Percentiles rank a stretch among this genome's conserved stretches.
These are phyloP conservation scores for Cytospora leucostoma DNA, from an alignment of 2,329 filamentous ascomycete species.

Conservation along the genomic window DNA sequence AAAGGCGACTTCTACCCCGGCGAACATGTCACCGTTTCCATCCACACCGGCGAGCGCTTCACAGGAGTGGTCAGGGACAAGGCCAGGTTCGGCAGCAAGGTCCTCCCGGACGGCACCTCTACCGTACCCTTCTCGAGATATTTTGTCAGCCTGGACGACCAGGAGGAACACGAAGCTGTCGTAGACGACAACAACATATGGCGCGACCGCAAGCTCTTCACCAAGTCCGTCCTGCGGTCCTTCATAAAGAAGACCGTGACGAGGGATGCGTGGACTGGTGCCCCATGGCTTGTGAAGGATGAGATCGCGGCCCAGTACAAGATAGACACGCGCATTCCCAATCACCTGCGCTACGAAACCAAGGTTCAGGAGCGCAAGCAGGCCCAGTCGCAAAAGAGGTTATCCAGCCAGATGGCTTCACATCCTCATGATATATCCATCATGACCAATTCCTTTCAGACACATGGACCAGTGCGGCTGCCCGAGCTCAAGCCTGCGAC, in stretches of 20 bases:
- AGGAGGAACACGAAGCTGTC: constrained; percentile 70
- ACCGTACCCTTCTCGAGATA: constrained; percentile 76
- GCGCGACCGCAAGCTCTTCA: constrained; percentile 88
- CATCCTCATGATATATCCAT: constrained; percentile 48
- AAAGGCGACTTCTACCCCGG: constrained; percentile 90
- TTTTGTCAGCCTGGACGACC: constrained; percentile 72
- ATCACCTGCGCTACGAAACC: constrained; percentile 77
- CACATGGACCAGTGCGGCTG: constrained; percentile 57
- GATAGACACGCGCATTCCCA: constrained; percentile 83
- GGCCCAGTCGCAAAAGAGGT: constrained; percentile 65
- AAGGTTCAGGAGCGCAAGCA: constrained; percentile 78
- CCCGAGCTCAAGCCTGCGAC: constrained; percentile 73
- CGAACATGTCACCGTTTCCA: constrained; percentile 75
- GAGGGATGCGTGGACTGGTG: constrained; percentile 90
- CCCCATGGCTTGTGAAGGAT: constrained; percentile 91
- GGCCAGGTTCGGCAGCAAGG: constrained; percentile 68
- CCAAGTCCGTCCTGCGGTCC: constrained; percentile 87
- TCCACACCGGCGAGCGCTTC: constrained; percentile 67
- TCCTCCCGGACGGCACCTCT: constrained; percentile 67
- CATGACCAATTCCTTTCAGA: constrained; percentile 37
- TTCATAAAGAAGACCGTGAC: constrained; percentile 96
- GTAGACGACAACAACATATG: constrained; percentile 80
- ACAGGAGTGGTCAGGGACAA: constrained; percentile 83
- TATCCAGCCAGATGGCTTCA: constrained; percentile 35
- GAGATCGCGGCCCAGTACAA: constrained; percentile 81